Conservation (phyloP, 805 yeast genomes). For the Cyberlindnera xylosilytica region DNA sequence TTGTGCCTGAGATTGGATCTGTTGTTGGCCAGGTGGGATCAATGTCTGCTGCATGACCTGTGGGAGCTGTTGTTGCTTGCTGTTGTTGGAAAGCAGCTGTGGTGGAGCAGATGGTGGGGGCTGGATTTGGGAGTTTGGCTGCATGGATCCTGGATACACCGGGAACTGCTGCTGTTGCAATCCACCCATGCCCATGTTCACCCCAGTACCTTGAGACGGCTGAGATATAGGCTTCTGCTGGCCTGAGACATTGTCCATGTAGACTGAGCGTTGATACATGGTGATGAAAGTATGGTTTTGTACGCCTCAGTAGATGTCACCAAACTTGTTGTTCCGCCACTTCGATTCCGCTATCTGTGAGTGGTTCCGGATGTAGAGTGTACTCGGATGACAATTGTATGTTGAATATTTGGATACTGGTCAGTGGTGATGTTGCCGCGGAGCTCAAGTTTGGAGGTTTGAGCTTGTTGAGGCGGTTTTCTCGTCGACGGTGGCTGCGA, state of each 20-base stretch:
- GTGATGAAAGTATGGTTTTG: neutral
- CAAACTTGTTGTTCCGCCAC: neutral
- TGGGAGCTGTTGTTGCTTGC: slow-evolving; percentile 17
- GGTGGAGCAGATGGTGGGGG: slow-evolving; percentile 16
- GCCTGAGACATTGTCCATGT: slow-evolving; percentile 14
- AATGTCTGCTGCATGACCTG: slow-evolving; percentile 11
- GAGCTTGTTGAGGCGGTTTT: too few species aligned
- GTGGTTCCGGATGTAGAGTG: neutral
- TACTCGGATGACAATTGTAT: too few species aligned
- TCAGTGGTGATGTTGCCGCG: too few species aligned
- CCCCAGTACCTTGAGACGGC: slow-evolving; percentile 3
- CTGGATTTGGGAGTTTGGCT: slow-evolving; percentile 4
- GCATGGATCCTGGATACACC: slow-evolving; percentile 7
- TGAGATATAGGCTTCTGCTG: slow-evolving; percentile 13
- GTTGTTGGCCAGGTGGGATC: slow-evolving; percentile 9
- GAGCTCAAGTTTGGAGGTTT: too few species aligned
- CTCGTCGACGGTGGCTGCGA: too few species aligned
- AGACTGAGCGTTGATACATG: slow-evolving; percentile 21
- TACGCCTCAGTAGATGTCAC: neutral
- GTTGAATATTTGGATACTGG: too few species aligned
- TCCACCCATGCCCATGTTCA: slow-evolving; percentile 6
- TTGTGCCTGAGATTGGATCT: slow-evolving; percentile 15
- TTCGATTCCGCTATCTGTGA: neutral
- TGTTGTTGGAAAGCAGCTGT: slow-evolving; percentile 1
- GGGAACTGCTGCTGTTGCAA: slow-evolving; percentile 20